Evolutionary conservation across 164 flowering plant genomes (phyloP), one percentile per base, ranked within the genome.

Genomic region (Vitis labrusca): DNA sequence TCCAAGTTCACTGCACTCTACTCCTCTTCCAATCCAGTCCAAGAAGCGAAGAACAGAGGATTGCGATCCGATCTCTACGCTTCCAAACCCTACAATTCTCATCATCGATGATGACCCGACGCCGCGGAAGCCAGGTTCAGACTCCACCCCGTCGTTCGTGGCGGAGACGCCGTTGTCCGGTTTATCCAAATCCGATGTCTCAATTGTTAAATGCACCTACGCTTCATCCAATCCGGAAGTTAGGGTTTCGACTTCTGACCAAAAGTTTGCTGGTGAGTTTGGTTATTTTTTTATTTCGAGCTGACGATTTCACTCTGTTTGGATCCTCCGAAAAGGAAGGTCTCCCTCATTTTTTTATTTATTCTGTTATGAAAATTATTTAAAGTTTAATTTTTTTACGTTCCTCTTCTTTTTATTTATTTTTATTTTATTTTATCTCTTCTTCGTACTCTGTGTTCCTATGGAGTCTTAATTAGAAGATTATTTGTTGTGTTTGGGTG

Each of bases 21-120:
- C 73, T 12, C 76, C 81, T 10, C 63, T 71, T 9, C 77, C 79
- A 9, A 32, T 58, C 53, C 74, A 54, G 48, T 63, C 77, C 54
- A 82, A 82, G 78, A 81, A 76, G 73, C 83, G 73, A 47, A 76
- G 78, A 63, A 61, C 63, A 54, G 71, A 37, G 44, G 7, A 37
- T 37, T 37, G 7, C 44, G 48, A 11, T 58, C 51, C 19, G 63
- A 61, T n/a, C 66, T 67, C 51, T 57, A 65, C 69, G 44, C 44
- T 37, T 23, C 73, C 67, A 1, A n/a, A 68, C 59, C 64, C 62
- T 12, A 27, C 78, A 9, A 61, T 83, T 32, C 64, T 85, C 60
- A 44, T 83, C 74, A 64, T 85, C 69, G 86, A 81, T 60, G 86
- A 83, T 61, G 88, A 84, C 57, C 78, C 88, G 44, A 78, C 88